phyloP scores from a whole-genome alignment of 192 early-diverging fungal species.

The Backusella tarrabulga region DNA sequence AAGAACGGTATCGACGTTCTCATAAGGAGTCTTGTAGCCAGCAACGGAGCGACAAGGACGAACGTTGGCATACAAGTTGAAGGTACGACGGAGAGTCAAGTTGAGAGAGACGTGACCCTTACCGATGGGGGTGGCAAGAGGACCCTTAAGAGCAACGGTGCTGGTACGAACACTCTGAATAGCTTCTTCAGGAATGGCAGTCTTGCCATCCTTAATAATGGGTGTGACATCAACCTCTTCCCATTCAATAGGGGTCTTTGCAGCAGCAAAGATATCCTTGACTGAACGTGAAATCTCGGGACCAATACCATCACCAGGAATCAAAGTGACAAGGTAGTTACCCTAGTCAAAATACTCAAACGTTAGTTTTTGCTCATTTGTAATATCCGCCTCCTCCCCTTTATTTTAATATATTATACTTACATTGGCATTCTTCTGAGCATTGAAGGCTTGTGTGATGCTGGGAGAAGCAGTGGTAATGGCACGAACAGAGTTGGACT shows the following conservation, averaged over 20 bases:
- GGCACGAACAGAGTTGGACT: conserved; percentile 37
- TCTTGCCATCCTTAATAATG: conserved; percentile 87
- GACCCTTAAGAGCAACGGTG: conserved; percentile 97
- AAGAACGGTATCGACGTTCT: conserved; percentile 95
- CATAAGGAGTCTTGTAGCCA: conserved; percentile 95
- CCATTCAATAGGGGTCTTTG: conserved; percentile 95
- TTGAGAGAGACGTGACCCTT: conserved; percentile 99
- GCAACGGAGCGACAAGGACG: conserved; percentile 97
- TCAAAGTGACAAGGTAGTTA: conserved; percentile 89
- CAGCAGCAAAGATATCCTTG: conserved; percentile 88
- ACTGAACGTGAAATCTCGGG: conserved; percentile 96
- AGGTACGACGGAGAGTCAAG: conserved; percentile 85
- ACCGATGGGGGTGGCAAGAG: conserved; percentile 96
- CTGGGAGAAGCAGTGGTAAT: conserved; percentile 44
- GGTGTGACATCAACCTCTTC: conserved; percentile 95
- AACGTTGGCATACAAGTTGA: conserved; percentile 98
- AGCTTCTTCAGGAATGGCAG: conserved; percentile 91
- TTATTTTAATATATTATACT: conserved; percentile 7
- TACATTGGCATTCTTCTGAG: conserved; percentile 57
- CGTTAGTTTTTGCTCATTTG: neutral
- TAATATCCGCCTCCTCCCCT: neutral
- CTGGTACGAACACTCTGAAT: conserved; percentile 89
- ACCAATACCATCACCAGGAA: conserved; percentile 81
- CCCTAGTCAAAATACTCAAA: conserved; percentile 39
- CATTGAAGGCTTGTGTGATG: conserved; percentile 53